Evolutionary conservation across 2,329 filamentous ascomycete species (phyloP).

Genomic region (Talaromyces islandicus): DNA sequence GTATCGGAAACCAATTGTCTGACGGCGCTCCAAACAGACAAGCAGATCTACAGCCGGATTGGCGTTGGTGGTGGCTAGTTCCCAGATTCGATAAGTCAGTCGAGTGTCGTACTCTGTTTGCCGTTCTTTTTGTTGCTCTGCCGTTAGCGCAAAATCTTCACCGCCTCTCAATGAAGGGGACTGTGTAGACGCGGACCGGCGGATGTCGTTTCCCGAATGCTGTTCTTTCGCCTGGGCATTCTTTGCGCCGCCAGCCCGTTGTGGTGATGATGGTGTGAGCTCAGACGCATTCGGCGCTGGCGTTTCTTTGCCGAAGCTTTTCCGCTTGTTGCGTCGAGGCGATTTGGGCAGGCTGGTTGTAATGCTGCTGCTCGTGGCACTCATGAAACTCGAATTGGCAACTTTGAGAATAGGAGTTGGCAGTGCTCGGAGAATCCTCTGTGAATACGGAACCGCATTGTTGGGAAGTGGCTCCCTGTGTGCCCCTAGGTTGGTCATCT

Average conservation of each 20-base stretch:
- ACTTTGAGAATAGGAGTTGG: conserved; percentile 88
- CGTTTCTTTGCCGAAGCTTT: conserved; percentile 36
- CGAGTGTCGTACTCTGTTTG: conserved; percentile 65
- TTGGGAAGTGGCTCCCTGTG: conserved; percentile 69
- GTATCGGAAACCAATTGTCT: conserved; percentile 92
- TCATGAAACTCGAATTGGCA: conserved; percentile 94
- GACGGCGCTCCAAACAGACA: conserved; percentile 83
- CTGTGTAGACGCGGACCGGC: neutral
- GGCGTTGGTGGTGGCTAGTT: conserved; percentile 79
- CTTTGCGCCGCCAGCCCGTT: neutral
- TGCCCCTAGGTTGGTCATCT: conserved; percentile 74
- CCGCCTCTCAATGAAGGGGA: neutral
- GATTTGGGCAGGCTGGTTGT: conserved; percentile 69
- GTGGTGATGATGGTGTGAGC: conserved; percentile 1
- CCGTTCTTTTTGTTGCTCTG: conserved; percentile 27
- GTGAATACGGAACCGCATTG: conserved; percentile 82
- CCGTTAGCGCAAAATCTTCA: conserved; percentile 13
- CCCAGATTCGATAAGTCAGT: conserved; percentile 91
- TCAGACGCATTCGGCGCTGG: conserved; percentile 44
- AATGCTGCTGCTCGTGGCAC: conserved; percentile 79
- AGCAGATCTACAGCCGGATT: conserved; percentile 92
- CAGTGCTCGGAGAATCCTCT: conserved; percentile 81
- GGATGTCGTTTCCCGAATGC: neutral
- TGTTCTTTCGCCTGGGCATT: neutral
- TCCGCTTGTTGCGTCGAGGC: conserved; percentile 55